A percentile compares a stretch with the other conserved stretches of the same genome.
Conservation (phyloP, 441 rosid species). For the Biscutella laevigata region DNA sequence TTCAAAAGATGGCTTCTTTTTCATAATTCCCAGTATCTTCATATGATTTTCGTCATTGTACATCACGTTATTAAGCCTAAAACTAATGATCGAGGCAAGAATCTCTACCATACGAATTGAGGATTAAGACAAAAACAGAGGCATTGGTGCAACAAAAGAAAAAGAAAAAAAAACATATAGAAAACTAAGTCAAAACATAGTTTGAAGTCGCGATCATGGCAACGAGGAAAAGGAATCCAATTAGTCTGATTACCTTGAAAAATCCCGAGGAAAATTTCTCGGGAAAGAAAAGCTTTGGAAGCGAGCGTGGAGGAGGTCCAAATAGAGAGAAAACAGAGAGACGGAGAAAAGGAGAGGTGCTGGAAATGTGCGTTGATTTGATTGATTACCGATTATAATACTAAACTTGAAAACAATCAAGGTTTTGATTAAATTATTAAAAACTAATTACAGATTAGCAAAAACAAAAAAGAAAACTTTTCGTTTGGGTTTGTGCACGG, state of each 20-base stretch:
- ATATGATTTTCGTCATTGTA: not conserved
- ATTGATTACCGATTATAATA: conserved; percentile 13
- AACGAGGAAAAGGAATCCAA: not conserved
- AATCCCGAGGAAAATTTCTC: not conserved
- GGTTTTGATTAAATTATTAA: not conserved
- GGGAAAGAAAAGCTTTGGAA: not conserved
- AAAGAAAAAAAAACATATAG: not conserved
- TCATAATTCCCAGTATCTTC: not conserved
- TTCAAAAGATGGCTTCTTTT: not conserved
- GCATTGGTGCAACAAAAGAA: conserved; percentile 17
- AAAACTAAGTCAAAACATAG: conserved; percentile 11
- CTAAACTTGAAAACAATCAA: not conserved
- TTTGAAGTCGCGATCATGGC: conserved; percentile 5
- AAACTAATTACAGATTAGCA: not conserved
- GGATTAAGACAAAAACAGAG: not conserved
- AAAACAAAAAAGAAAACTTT: not conserved
- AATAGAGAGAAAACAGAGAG: conserved; percentile 17
- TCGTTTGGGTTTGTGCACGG: conserved; percentile 17
- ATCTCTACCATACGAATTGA: not conserved
- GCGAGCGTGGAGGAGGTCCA: conserved; percentile 22
- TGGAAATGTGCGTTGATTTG: conserved; percentile 19
- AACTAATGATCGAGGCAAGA: not conserved
- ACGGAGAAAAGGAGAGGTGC: conserved; percentile 20
- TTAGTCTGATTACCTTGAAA: conserved; percentile 4
- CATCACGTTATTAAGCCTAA: not conserved